phyloP scores from a whole-genome alignment of 148 eudicot genomes.

The Nepenthes mirabilis region DNA sequence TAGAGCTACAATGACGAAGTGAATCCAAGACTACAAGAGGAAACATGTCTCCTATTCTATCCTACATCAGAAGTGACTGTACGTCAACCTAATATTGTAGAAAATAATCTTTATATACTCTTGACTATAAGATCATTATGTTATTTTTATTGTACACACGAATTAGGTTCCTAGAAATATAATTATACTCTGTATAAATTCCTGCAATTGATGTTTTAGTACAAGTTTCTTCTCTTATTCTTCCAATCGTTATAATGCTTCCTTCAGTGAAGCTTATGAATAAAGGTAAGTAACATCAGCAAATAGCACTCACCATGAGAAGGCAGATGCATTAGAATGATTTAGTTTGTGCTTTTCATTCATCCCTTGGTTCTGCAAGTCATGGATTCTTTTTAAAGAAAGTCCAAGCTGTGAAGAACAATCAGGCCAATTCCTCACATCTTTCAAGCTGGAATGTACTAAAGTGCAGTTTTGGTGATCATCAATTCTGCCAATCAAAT shows the following conservation, averaged over 20 bases:
- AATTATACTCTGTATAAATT: no score
- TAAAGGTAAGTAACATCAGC: not conserved
- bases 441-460: slow-evolving; percentile 9
- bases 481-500: slow-evolving; percentile 41
- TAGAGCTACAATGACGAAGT: no score
- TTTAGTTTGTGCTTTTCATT: slow-evolving; percentile 21
- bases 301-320: slow-evolving; percentile 29
- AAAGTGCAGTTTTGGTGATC: slow-evolving; percentile 7
- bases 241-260: not conserved
- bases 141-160: no score
- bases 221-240: not conserved
- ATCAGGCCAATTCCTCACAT: slow-evolving; percentile 8
- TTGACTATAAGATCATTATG: no score
- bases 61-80: no score
- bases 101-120: no score
- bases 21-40: no score
- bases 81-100: no score
- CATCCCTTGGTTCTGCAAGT: slow-evolving; percentile 12
- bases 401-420: slow-evolving; percentile 28
- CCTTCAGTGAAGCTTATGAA: not conserved
- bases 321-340: slow-evolving; percentile 29
- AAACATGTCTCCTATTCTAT: no score
- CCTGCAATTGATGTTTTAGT: no score
- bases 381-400: slow-evolving; percentile 15
- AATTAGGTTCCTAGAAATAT: no score